A percentile compares a stretch with the other conserved stretches of the same genome.
These are phyloP conservation scores for Phytophthora constricta DNA, from an alignment of 352 stramenopile species.

Conservation along the genomic window DNA sequence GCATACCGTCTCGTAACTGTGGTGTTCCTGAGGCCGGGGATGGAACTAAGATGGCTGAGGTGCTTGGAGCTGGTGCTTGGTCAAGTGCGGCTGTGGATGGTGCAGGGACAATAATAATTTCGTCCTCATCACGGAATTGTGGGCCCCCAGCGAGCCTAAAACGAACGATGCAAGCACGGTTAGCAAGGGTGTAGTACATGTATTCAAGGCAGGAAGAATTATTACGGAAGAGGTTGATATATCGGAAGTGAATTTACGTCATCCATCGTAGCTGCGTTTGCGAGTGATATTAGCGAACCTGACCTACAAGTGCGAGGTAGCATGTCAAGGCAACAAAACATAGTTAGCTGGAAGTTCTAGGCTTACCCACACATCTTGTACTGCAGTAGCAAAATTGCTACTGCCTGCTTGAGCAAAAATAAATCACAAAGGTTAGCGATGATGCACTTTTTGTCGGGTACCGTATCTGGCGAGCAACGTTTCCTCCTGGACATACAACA, in stretches of 20 bases:
- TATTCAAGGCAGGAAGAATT: neutral
- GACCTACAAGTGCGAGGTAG: neutral
- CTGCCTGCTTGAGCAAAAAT: no score
- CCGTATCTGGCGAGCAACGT: conserved; percentile 10
- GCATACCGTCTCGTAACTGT: neutral
- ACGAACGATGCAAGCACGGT: neutral
- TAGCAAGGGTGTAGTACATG: neutral
- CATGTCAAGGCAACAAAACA: conserved; percentile 13
- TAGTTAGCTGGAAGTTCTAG: conserved; percentile 12
- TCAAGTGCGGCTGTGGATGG: no score
- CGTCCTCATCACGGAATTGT: neutral
- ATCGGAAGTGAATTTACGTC: neutral
- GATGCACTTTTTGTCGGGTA: no score
- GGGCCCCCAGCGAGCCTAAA: neutral
- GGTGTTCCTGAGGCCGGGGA: neutral
- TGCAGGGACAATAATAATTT: neutral
- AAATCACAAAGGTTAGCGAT: no score
- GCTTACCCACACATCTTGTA: conserved; percentile 5
- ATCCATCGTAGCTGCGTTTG: neutral
- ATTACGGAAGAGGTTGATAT: neutral
- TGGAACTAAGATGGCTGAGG: no score
- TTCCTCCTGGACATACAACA: conserved; percentile 9
- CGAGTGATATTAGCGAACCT: conserved; percentile 10
- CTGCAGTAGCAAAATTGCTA: neutral
- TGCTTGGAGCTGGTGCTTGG: no score